Evolutionary conservation across 257 asterid species (phyloP), one percentile per base, ranked within the genome.

Genomic region (Solanum arcanum): DNA sequence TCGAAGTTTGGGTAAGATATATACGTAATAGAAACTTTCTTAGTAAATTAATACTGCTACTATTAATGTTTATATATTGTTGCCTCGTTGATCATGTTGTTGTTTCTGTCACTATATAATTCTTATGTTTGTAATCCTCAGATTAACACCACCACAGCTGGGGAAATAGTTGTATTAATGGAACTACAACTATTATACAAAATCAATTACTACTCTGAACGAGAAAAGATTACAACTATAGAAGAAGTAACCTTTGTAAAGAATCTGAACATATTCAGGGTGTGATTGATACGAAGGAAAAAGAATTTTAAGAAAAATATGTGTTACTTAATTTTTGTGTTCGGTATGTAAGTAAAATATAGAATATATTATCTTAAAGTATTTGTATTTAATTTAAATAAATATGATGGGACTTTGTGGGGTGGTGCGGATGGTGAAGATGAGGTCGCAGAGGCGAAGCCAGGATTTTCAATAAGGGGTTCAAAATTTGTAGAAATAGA

Each of bases 381-480:
- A 39, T 39, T 39, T 39, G 42, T 39, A 39, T 39, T 7, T 1
- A 39, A 39, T 39, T 39, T 39, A 39, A 9, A 39, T 39, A 39
- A 39, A 39, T 39, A 7, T 39, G 9, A 7, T 7, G 2, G 42
- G 9, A 39, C 9, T 7, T 39, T 7, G 42, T 39, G 42, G 9
- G 42, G 42, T 39, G 42, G 42, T 39, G 42, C 2, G 7, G 9
- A 39, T 39, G 9, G 41, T 6, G 7, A 39, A 7, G 41, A 39
- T 39, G 42, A 39, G 42, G 9, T 35, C 0, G 7, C 7, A 5
- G 1, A 35, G 7, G 1, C 0, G 39, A 6, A 35, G 39, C 0
- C 0, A 35, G 39, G 7, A 5, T 35, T 35, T 35, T 35, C 39
- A 35, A 5, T 37, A 37, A 37, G 39, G 2, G 7, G 7, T 37